A percentile compares a stretch with the other conserved stretches of the same genome.
These are phyloP conservation scores for Tetrahymena elliotti DNA, from an alignment of 73 alveolate species.

Conservation along the genomic window DNA sequence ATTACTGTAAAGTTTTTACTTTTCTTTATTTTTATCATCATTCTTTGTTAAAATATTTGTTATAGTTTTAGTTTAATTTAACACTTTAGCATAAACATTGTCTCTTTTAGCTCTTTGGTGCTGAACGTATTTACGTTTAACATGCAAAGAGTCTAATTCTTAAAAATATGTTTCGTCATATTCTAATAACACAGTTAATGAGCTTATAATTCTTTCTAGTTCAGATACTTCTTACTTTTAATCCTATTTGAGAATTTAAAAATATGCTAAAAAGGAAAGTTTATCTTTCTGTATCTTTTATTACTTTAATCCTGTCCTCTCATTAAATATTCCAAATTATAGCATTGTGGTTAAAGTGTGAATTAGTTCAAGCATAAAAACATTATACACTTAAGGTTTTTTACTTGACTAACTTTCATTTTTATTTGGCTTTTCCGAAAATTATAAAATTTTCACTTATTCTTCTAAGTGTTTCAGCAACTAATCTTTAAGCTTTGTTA, in stretches of 20 bases:
- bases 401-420: not conserved
- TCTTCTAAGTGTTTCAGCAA: slow-evolving; percentile 4
- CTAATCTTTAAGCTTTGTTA: not conserved
- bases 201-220: slow-evolving; percentile 4
- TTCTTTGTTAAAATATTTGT: slow-evolving; percentile 1
- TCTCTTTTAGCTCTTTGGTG: not conserved
- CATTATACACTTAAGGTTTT: slow-evolving; percentile 1
- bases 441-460: not conserved
- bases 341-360: not conserved
- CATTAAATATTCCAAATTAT: slow-evolving; percentile 28
- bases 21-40: slow-evolving; percentile 3
- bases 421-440: not conserved
- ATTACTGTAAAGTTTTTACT: slow-evolving; percentile 6
- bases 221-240: slow-evolving; percentile 13
- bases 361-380: slow-evolving; percentile 15
- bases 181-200: slow-evolving; percentile 4
- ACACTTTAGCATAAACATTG: slow-evolving; percentile 5
- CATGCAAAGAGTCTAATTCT: slow-evolving; percentile 1
- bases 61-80: slow-evolving; percentile 6
- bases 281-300: not conserved
- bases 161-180: slow-evolving; percentile 23
- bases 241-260: slow-evolving; percentile 1
- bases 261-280: not conserved
- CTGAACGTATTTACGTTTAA: slow-evolving; percentile 1
- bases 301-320: not conserved